Evolutionary conservation across 371 early-diverging fungal species (phyloP), one percentile per base, ranked within the genome.

Genomic region (Caulochytrium protostelioides): DNA sequence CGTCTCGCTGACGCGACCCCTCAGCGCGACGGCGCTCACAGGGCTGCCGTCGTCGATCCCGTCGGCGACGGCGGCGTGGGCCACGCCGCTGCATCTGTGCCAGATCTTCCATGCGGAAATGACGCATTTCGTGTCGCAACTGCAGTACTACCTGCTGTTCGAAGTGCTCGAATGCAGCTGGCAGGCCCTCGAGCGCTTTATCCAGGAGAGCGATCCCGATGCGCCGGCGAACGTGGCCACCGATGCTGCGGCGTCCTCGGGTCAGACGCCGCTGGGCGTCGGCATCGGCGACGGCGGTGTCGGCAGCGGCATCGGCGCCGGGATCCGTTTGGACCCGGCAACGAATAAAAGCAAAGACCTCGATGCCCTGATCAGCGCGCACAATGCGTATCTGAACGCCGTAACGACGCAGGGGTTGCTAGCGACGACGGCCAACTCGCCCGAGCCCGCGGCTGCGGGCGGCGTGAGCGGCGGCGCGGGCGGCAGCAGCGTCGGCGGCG

Each of bases 91-190:
- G 6, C 76, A 76, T 15, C 46, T 52, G 27, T 63, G 74, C 34
- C 59, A 75, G 35, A 47, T 81, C 24, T 56, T 72, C 1, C 65
- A 76, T 42, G 60, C 64, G 18, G 74, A 83, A 43, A 94, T 94
- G 92, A 63, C 79, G 19, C 95, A 94, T 49, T 92, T 90, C 53
- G 62, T 82, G 17, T 68, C 74, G 43, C 87, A 91, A 46, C 54
- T 90, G 35, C 89, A 90, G 54, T 83, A 84, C 44, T 86, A 77
- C 44, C 57, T 76, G 6, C 47, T 72, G 25, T 82, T 77, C 43
- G 83, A 82, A 52, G 76, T 83, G 7, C 60, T 92, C 15, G 92
- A 90, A 52, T 75, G 76, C 34, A 76, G 86, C 0, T 94, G 92
- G 90, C 72, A 68, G 22, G 74, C 75, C 46, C 55, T 94, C 15